Conservation (phyloP, 345 rosid species). For the Linum lewisii region DNA sequence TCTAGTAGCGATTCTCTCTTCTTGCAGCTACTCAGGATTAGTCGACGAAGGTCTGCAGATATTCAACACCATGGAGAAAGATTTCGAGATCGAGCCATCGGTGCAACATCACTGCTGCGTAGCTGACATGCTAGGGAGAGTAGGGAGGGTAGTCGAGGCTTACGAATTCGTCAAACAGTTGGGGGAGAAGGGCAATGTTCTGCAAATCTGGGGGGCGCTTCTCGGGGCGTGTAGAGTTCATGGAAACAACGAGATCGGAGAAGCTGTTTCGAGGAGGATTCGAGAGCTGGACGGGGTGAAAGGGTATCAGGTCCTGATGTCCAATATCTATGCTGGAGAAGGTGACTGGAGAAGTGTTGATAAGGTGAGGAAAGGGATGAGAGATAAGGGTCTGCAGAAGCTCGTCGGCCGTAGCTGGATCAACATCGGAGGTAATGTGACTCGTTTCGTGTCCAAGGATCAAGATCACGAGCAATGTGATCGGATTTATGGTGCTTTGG, state of each 20-base stretch:
- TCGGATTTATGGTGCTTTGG: constrained; percentile 47
- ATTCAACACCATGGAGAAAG: constrained; percentile 48
- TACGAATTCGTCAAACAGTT: constrained; percentile 53
- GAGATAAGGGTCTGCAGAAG: constrained; percentile 60
- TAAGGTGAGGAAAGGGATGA: constrained; percentile 63
- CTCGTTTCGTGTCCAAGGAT: constrained; percentile 55
- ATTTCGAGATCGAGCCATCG: constrained; percentile 48
- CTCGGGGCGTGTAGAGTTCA: constrained; percentile 75
- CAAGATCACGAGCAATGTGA: constrained; percentile 41
- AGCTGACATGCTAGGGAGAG: constrained; percentile 81
- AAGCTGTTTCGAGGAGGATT: constrained; percentile 47
- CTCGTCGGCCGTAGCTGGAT: constrained; percentile 76
- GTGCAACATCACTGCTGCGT: constrained; percentile 73
- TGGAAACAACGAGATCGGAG: constrained; percentile 51
- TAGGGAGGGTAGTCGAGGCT: constrained; percentile 74
- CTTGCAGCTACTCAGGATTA: constrained; percentile 73
- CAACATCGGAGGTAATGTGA: constrained; percentile 42
- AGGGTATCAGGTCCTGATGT: constrained; percentile 78
- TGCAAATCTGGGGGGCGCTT: constrained; percentile 83
- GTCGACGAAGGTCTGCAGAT: constrained; percentile 70
- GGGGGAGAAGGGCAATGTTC: constrained; percentile 54
- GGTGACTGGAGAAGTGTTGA: constrained; percentile 61
- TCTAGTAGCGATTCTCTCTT: constrained; percentile 69
- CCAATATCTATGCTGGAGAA: constrained; percentile 78
- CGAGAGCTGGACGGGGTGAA: constrained; percentile 33